Base-by-base conservation (phyloP, 208 protist species). In the Trypanosoma cruzi region DNA sequence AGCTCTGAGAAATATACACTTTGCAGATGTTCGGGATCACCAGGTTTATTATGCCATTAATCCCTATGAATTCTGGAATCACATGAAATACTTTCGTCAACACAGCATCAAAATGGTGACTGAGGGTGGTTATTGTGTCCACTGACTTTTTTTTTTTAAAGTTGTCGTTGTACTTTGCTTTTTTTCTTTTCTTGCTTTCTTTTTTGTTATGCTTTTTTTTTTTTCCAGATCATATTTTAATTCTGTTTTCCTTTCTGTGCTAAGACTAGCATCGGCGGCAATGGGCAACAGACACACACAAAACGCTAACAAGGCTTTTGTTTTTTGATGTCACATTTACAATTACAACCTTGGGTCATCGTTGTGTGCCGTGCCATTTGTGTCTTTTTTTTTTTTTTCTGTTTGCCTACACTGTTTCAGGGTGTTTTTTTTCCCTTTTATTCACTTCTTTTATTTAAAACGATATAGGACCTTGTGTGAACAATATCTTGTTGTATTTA, bases 21-120 rank as follows among this genome's bases (percentile, higher is more conserved):
- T 92, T 83, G 90, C 90, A 20, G 90, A 95, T 71, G 90, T 95
- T 2, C 64, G 82, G 26, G 90, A 95, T 61, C 90, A 95, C 63
- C 90, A 95, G 57, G 75, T 95, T 20, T 95, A 95, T 70, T 95
- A 95, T 62, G 90, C 87, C 8, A 92, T 95, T 37, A 95, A 95
- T 70, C 90, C 90, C 1, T 87, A 91, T 31, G 90, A 95, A 63
- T 93, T 95, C 64, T 95, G 87, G 88, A 95, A 95, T 68, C 83
- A 95, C 59, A 92, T 95, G 88, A 76, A 66, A 20, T 95, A 89
- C 69, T 95, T n/a, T 64, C 79, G 90, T 13, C 80, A 93, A 62
- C 85, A 91, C 72, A 92, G 89, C 63, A 85, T 91, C 44, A 89
- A 85, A 65, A 92, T 92, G 89, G 73, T 95, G 20, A 90, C 86